Evolutionary conservation across 169 alveolate genomes (phyloP).

Genomic region (Cyclospora cayetanensis): DNA sequence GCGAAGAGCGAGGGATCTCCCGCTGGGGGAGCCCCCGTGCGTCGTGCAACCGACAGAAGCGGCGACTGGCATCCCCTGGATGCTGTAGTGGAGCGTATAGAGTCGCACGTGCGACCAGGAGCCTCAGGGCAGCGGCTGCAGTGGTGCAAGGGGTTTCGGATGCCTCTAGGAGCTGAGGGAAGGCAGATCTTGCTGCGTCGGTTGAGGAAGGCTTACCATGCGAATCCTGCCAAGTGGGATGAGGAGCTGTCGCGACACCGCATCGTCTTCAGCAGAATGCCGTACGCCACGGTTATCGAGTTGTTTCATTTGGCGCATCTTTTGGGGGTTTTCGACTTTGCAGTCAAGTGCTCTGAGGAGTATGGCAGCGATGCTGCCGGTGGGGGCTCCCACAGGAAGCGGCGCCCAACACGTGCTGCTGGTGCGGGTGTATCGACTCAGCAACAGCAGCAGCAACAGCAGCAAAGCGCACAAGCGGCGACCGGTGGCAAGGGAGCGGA

Average conservation of each 20-base stretch:
- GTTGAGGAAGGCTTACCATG: conserved; percentile 55
- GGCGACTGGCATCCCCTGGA: neutral
- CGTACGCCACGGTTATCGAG: conserved; percentile 66
- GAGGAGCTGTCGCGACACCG: conserved; percentile 46
- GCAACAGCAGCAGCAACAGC: neutral
- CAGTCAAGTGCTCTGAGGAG: conserved; percentile 56
- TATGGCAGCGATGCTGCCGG: conserved; percentile 54
- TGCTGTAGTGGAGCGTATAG: neutral
- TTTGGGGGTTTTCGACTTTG: conserved; percentile 65
- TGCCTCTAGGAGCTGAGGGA: conserved; percentile 71
- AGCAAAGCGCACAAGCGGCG: neutral
- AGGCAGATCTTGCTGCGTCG: conserved; percentile 61
- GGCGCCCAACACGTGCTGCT: neutral
- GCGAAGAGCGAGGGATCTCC: no score
- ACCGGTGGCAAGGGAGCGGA: neutral
- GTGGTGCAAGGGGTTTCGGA: conserved; percentile 61
- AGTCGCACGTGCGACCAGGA: neutral
- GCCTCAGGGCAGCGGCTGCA: neutral
- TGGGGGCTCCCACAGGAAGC: neutral
- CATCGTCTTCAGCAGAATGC: conserved; percentile 53
- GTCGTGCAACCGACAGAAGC: neutral
- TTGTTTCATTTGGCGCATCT: conserved; percentile 60
- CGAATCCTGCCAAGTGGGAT: conserved; percentile 26
- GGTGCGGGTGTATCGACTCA: neutral
- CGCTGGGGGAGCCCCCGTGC: no score